These are phyloP conservation scores for Phalaenopsis aphrodite DNA, from an alignment of 106 monocot species.

Conservation along the genomic window DNA sequence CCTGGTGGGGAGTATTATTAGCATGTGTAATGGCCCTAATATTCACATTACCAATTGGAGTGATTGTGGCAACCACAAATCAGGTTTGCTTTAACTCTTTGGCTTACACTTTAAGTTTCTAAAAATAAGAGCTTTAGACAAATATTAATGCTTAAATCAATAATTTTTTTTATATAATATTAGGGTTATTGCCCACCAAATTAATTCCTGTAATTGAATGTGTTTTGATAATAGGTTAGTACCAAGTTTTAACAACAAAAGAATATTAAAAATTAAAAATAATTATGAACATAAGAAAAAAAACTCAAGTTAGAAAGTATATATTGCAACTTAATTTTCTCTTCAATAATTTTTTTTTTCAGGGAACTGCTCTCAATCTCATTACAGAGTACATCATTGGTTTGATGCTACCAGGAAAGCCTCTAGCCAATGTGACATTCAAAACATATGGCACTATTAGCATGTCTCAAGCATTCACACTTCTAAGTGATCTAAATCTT, in stretches of 20 bases:
- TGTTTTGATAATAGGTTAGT: too few species aligned
- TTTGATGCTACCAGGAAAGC: slow-evolving; percentile 46
- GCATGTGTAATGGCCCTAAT: slow-evolving; percentile 60
- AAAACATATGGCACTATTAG: slow-evolving; percentile 85
- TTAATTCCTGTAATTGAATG: too few species aligned
- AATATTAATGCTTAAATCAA: too few species aligned
- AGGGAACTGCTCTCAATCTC: slow-evolving; percentile 24
- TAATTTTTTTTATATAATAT: too few species aligned
- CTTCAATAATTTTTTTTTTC: neutral
- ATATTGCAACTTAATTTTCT: neutral
- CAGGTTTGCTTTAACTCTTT: neutral
- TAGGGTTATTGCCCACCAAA: too few species aligned
- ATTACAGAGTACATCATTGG: slow-evolving; percentile 30
- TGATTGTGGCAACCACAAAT: slow-evolving; percentile 81
- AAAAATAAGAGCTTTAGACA: too few species aligned
- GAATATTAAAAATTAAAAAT: too few species aligned
- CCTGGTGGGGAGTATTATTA: slow-evolving; percentile 83
- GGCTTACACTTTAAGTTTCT: too few species aligned
- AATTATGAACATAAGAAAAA: too few species aligned
- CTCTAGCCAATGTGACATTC: slow-evolving; percentile 77
- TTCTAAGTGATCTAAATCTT: slow-evolving; percentile 29
- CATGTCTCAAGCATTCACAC: slow-evolving; percentile 63
- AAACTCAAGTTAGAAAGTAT: neutral
- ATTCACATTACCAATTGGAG: slow-evolving; percentile 81
- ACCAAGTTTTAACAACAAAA: too few species aligned